Evolutionary conservation across 225 moss, liverwort and hornwort species (phyloP).

Genomic region (Lunularia cruciata): DNA sequence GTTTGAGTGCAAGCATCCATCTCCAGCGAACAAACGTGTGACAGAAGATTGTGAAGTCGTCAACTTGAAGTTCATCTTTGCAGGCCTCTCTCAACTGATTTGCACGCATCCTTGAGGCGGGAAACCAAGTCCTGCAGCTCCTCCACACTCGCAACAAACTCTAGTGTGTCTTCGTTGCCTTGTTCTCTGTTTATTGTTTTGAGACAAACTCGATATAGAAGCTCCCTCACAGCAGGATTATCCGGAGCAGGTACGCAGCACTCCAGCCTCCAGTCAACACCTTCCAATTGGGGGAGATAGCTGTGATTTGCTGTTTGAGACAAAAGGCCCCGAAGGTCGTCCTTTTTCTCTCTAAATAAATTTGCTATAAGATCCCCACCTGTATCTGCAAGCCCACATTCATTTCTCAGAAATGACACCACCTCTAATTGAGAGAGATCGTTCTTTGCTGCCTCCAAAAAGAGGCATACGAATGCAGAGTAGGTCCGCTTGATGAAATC

Average conservation of each 20-base stretch:
- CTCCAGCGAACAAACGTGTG: too few species aligned
- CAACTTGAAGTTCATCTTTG: constrained; percentile 16
- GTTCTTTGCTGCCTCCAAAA: constrained; percentile 65
- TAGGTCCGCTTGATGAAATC: constrained; percentile 68
- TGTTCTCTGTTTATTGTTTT: constrained; percentile 49
- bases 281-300: constrained; percentile 44
- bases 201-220: constrained; percentile 63
- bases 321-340: constrained; percentile 52
- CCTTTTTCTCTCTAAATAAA: constrained; percentile 53
- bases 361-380: constrained; percentile 50
- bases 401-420: constrained; percentile 46
- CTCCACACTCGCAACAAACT: constrained; percentile 70
- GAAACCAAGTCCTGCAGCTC: constrained; percentile 76
- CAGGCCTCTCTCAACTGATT: constrained; percentile 65
- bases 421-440: constrained; percentile 53
- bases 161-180: constrained; percentile 39
- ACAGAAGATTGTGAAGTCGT: too few species aligned
- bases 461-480: constrained; percentile 68
- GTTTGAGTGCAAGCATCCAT: too few species aligned
- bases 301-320: constrained; percentile 51
- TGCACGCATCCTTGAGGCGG: constrained; percentile 76
- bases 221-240: constrained; percentile 55
- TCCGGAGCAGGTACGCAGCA: constrained; percentile 54
- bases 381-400: constrained; percentile 50
- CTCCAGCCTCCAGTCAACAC: constrained; percentile 75